Base-by-base conservation (phyloP, 108 stramenopile species). In the Skeletonema potamos region DNA sequence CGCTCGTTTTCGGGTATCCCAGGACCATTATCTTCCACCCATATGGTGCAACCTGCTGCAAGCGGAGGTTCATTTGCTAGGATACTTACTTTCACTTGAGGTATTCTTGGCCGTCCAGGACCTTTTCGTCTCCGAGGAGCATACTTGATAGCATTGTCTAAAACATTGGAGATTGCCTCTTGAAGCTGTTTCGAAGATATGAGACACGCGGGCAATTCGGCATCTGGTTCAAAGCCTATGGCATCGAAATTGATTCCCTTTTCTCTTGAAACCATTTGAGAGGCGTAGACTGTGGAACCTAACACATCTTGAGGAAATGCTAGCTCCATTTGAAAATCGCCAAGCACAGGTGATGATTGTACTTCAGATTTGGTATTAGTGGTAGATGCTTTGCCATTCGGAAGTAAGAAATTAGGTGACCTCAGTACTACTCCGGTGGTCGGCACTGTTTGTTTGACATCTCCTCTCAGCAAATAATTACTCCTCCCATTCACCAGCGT, bases 111-210 rank as follows among this genome's bases (percentile, higher is more conserved):
- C n/a, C 70, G 29, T 9, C 66, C 56, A 4, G 66, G 64, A 22
- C 68, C 80, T 56, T 28, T 15, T 60, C 82, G 83, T 7, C 80
- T 56, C 1, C 82, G 44, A 11, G 72, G 64, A 26, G 77, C 85
- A 66, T 93, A 95, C 58, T 92, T 95, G 66, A 95, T 76, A 5
- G 94, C 94, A 86, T 95, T 95, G 66, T 95, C 92, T 27, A 95
- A 36, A 9, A 95, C 29, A 66, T 95, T 95, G 30, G 70, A 82
- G 7, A 91, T 66, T 9, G 89, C 94, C 62, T 93, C 92, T 64
- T 91, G 81, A 29, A 95, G 60, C 36, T 82, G 67, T 36, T 80
- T 84, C 10, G 86, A 83, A 44, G 72, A 70, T n/a, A 90, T 79
- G 4, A 43, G 63, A 2, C 89, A 90, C 24, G 89, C 90, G 0